These are phyloP conservation scores for Aegilops bicornis DNA, from an alignment of 176 grass and related monocot genomes.

Conservation along the genomic window DNA sequence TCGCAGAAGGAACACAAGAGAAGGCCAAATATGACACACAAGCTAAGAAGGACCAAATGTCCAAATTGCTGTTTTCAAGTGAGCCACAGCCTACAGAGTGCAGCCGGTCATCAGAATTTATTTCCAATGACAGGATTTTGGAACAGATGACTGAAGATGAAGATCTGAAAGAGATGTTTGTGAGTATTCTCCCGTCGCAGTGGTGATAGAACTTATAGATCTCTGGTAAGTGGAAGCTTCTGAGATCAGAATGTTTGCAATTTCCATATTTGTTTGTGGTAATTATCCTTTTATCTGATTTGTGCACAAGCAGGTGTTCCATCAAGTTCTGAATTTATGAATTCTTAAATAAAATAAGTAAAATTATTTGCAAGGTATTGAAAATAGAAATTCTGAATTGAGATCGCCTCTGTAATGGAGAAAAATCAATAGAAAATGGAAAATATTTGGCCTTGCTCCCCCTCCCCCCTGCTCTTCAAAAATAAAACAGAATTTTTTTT, in stretches of 20 bases:
- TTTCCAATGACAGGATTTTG: constrained; percentile 60
- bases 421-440: too few species aligned
- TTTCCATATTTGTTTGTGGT: background rate
- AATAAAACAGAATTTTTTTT: background rate
- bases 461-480: too few species aligned
- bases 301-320: background rate
- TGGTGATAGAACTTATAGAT: constrained; percentile 24
- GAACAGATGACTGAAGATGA: constrained; percentile 54
- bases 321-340: background rate
- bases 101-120: constrained; percentile 25
- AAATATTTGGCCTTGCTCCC: too few species aligned
- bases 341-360: background rate
- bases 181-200: constrained; percentile 33
- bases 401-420: too few species aligned
- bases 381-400: background rate
- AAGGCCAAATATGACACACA: constrained; percentile 68
- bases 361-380: background rate
- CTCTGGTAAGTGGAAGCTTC: constrained; percentile 27
- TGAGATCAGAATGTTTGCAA: background rate
- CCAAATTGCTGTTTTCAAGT: constrained; percentile 66
- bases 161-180: constrained; percentile 57
- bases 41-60: constrained; percentile 70
- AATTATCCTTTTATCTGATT: background rate
- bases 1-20: constrained; percentile 67
- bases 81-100: constrained; percentile 1